Evolutionary conservation across 2,329 filamentous ascomycete species (phyloP).

Genomic region (Elsinoe perseae): DNA sequence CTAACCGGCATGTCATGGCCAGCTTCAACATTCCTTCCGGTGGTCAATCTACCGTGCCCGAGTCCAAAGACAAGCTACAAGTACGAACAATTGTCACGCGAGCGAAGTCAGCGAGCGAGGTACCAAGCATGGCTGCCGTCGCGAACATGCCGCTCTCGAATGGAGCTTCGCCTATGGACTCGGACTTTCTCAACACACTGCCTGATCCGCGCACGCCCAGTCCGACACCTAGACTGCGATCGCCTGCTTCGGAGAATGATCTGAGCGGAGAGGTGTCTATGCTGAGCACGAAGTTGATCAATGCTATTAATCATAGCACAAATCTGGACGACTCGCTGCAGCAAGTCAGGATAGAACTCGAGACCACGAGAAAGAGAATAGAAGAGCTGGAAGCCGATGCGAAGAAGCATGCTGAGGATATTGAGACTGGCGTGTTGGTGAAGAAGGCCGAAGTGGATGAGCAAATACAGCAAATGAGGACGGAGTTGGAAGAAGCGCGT

Average conservation of each 20-base stretch:
- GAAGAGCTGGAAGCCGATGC: conserved; percentile 61
- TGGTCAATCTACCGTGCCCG: neutral
- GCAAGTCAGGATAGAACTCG: conserved; percentile 73
- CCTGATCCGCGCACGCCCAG: conserved; percentile 20
- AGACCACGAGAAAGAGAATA: conserved; percentile 60
- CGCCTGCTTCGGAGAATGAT: conserved; percentile 32
- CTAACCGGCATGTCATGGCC: conserved; percentile 10
- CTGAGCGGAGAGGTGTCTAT: conserved; percentile 72
- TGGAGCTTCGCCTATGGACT: conserved; percentile 16
- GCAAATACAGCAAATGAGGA: conserved; percentile 35
- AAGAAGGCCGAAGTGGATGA: conserved; percentile 64
- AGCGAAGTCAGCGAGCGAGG: conserved; percentile 12
- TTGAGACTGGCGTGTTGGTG: conserved; percentile 68
- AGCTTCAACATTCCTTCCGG: conserved; percentile 15
- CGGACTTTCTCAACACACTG: conserved; percentile 18
- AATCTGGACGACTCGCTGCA: conserved; percentile 81
- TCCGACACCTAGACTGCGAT: conserved; percentile 15
- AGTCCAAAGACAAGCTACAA: conserved; percentile 5
- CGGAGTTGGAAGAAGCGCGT: conserved; percentile 37
- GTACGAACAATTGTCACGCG: conserved; percentile 7
- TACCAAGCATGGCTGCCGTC: conserved; percentile 15
- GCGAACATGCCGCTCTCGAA: conserved; percentile 7
- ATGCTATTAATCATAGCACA: conserved; percentile 95
- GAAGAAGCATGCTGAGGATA: conserved; percentile 59
- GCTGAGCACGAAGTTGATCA: conserved; percentile 90